Evolutionary conservation across 1,284 basidiomycete genomes (phyloP), one percentile per base, ranked within the genome.

Genomic region (Cryptococcus amylolentus): DNA sequence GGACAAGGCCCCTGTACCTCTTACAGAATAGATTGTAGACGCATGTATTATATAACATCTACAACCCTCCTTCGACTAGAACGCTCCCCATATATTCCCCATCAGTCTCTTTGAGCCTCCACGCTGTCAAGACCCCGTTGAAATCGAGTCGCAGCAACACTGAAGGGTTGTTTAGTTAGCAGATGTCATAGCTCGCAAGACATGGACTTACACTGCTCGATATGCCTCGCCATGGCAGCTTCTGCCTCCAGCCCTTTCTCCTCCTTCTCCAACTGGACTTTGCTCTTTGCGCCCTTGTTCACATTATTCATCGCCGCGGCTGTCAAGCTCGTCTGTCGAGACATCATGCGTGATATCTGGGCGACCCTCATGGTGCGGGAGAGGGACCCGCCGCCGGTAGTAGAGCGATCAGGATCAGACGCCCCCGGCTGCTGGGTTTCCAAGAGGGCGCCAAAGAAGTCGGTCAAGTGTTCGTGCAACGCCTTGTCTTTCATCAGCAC

Each of bases 101-200:
- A 27, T 67, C 60, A 4, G 58, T 52, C 38, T 65, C 65, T 20
- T 54, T 44, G 35, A 52, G 47, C 9, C 67, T 71, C 60, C 82
- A 82, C 46, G 80, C 82, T 16, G 87, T 89, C 68, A 91, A 84
- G 48, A 82, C 84, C 4, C 87, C 88, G 65, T 91, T 92, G 72
- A 91, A 90, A 75, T 95, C 91, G 26, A 95, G 76, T 38, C 90
- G 81, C 46, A 94, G 78, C 48, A 94, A 75, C 52, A 95, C 70
- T 72, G 39, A 18, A 23, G 23, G 23, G 23, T 23, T 12, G 26
- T 39, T 9, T 12, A 13, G n/a, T 38, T 35, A 42, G 31, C 27
- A 39, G 9, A 35, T 23, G 9, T 12, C 26, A 47, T 18, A 12
- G 26, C 26, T 4, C 2, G 20, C 35, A 40, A 9, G 51, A 16